Conservation (phyloP, 106 monocot species). For the Hemerocallis citrina region DNA sequence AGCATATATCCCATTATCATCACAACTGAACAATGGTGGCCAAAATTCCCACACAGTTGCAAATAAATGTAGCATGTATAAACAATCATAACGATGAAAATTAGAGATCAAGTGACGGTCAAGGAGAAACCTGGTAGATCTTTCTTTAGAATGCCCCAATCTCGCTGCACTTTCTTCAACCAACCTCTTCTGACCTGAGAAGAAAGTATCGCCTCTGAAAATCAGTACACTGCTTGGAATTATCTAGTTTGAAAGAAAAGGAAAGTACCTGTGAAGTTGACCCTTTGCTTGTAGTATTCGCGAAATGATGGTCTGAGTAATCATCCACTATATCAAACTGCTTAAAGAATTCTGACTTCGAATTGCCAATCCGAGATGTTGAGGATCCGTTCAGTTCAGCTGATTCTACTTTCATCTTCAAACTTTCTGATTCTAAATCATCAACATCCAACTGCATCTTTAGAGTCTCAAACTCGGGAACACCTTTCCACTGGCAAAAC, state of each 20-base stretch:
- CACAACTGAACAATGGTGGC: slow-evolving; percentile 2
- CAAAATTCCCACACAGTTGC: not conserved
- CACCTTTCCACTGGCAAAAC: slow-evolving; percentile 17
- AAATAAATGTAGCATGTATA: not conserved
- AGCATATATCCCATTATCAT: not conserved
- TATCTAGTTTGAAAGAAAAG: not conserved
- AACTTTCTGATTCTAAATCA: slow-evolving; percentile 6
- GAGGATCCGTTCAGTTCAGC: slow-evolving; percentile 3
- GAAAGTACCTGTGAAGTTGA: slow-evolving; percentile 21
- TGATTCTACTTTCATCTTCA: slow-evolving; percentile 12
- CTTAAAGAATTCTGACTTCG: slow-evolving; percentile 27
- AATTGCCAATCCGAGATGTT: slow-evolving; percentile 7
- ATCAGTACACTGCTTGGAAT: not conserved
- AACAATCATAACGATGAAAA: too few relatives aligned
- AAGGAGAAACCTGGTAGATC: slow-evolving; percentile 86
- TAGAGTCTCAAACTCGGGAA: slow-evolving; percentile 19
- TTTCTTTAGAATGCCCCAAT: slow-evolving; percentile 72
- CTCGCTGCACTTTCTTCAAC: slow-evolving; percentile 76
- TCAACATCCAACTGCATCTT: slow-evolving; percentile 1
- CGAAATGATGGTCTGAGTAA: slow-evolving; percentile 82
- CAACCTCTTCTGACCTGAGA: slow-evolving; percentile 57
- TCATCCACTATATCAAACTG: slow-evolving; percentile 66
- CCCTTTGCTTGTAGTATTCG: slow-evolving; percentile 15
- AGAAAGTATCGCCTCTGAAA: not conserved
- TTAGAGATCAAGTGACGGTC: too few relatives aligned